phyloP scores from a whole-genome alignment of 768 basidiomycete species.

The Pholiota conissans region DNA sequence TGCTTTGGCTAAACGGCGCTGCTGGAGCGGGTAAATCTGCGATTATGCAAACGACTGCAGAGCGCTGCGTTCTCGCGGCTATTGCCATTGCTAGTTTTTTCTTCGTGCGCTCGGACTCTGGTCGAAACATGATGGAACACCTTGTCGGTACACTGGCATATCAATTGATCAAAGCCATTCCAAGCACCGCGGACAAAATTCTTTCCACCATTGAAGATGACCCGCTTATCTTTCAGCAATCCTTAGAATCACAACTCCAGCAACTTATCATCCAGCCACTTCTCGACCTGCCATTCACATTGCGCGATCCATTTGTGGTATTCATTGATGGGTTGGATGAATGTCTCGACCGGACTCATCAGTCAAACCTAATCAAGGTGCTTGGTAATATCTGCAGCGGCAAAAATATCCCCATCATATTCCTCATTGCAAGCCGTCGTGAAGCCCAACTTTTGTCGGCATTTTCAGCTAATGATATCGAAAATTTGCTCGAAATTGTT shows the following conservation, averaged over 20 bases:
- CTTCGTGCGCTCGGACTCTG: neutral
- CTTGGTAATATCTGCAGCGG: neutral
- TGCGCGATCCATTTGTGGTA: no score
- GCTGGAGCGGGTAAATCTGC: conserved; percentile 11
- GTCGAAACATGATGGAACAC: neutral
- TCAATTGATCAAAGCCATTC: no score
- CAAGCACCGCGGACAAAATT: no score
- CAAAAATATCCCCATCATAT: neutral
- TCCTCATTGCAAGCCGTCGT: neutral
- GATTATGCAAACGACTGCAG: conserved; percentile 1
- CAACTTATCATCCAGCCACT: no score
- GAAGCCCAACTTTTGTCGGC: neutral
- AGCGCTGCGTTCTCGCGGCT: neutral
- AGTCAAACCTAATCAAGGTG: neutral
- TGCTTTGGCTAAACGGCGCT: conserved; percentile 9
- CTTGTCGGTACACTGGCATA: neutral
- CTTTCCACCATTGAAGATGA: no score
- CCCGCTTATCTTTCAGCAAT: no score
- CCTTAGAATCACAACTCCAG: no score
- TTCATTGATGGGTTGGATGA: conserved; percentile 28
- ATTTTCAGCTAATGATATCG: neutral
- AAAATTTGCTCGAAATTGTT: neutral
- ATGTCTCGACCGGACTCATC: conserved; percentile 7
- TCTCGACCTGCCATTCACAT: no score
- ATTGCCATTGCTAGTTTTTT: neutral